These are phyloP conservation scores for Karstenula rhodostoma DNA, from an alignment of 2,329 filamentous ascomycete species.

Conservation along the genomic window DNA sequence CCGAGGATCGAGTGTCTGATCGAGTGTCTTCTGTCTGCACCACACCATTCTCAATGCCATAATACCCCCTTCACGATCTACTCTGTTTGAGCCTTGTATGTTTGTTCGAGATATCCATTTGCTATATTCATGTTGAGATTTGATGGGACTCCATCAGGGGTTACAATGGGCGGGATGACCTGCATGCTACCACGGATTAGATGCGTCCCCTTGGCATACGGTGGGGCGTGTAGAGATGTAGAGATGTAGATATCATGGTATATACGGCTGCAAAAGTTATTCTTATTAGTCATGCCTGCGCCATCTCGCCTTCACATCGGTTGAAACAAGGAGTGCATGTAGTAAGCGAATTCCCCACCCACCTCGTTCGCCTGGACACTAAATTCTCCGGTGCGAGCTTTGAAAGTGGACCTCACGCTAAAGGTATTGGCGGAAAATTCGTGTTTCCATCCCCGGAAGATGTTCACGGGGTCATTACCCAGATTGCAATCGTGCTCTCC, in stretches of 20 bases:
- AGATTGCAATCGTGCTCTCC: not conserved
- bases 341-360: not conserved
- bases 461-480: not conserved
- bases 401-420: not conserved
- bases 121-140: not conserved
- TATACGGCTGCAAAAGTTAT: slow-evolving; percentile 2
- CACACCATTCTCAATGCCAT: not conserved
- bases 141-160: not conserved
- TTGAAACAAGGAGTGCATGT: not conserved
- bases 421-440: slow-evolving; percentile 2
- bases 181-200: not conserved
- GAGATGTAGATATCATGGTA: slow-evolving; percentile 1
- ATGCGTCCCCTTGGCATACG: slow-evolving; percentile 1
- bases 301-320: not conserved
- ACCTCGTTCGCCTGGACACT: too few species aligned
- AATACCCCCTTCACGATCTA: slow-evolving; percentile 3
- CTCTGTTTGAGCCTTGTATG: not conserved
- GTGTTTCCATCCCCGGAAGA: not conserved
- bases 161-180: not conserved
- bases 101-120: slow-evolving; percentile 11
- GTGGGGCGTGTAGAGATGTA: not conserved
- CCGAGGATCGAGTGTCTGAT: too few species aligned
- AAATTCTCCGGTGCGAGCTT: not conserved
- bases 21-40: not conserved
- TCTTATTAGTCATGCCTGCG: not conserved